Evolutionary conservation across 2,329 filamentous ascomycete species (phyloP).

Genomic region (Trichoderma polysporum): DNA sequence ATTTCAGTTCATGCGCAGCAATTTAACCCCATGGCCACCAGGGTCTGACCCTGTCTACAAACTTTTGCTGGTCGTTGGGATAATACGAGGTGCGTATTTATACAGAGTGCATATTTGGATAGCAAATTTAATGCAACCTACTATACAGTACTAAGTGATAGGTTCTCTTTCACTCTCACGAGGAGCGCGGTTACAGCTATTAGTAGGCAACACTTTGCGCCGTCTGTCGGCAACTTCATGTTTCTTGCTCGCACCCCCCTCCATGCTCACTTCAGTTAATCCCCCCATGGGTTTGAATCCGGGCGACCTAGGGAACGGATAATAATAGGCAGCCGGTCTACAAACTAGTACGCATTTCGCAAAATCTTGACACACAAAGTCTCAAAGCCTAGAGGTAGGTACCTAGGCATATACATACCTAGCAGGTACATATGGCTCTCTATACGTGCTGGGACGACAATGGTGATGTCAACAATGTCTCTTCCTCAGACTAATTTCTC

Average conservation of each 20-base stretch:
- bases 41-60: not conserved
- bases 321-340: not conserved
- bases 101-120: not conserved
- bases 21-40: not conserved
- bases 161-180: not conserved
- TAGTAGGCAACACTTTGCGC: not conserved
- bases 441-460: not conserved
- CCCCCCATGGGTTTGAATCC: not conserved
- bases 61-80: not conserved
- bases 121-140: not conserved
- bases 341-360: not conserved
- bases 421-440: not conserved
- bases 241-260: not conserved
- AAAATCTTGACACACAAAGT: not conserved
- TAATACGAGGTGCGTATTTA: not conserved
- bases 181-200: not conserved
- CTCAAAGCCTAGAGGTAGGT: not conserved
- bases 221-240: not conserved
- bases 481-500: not conserved
- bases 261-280: not conserved
- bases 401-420: not conserved
- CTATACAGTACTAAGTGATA: not conserved
- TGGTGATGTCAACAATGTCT: not conserved
- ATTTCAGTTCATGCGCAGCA: slow-evolving; percentile 20
- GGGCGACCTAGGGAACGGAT: not conserved